phyloP scores from a whole-genome alignment of 2,329 filamentous ascomycete genomes.

The Stachybotrys chartarum region DNA sequence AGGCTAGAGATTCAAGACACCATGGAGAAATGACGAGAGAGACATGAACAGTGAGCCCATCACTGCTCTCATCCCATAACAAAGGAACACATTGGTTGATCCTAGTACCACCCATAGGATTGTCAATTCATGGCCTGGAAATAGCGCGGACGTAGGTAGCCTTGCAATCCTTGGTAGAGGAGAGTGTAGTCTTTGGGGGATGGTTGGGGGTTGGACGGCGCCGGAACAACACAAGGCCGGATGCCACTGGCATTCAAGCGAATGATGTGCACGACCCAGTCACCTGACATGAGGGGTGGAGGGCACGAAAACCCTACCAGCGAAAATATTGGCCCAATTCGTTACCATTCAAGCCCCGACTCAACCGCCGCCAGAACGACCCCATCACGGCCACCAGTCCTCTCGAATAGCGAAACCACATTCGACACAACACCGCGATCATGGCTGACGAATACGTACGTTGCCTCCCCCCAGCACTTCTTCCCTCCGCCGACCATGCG shows the following conservation, averaged over 20 bases:
- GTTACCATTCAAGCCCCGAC: conserved; percentile 16
- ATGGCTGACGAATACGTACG: conserved; percentile 94
- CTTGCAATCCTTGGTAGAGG: too few species aligned
- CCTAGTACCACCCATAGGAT: too few species aligned
- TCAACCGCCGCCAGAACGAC: conserved; percentile 18
- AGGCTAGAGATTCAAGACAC: too few species aligned
- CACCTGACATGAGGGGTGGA: conserved; percentile 27
- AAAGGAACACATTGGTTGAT: too few species aligned
- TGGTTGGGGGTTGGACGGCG: too few species aligned
- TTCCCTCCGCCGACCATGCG: conserved; percentile 9
- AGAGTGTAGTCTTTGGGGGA: too few species aligned
- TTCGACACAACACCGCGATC: conserved; percentile 40
- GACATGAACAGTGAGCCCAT: too few species aligned
- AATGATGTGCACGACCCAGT: conserved; percentile 3
- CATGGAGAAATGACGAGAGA: too few species aligned
- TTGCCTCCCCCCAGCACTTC: conserved; percentile 24
- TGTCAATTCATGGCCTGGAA: too few species aligned
- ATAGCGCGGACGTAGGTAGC: too few species aligned
- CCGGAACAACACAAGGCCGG: background rate
- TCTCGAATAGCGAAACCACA: conserved; percentile 37
- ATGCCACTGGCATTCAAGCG: background rate
- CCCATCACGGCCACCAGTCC: conserved; percentile 26
- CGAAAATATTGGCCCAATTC: conserved; percentile 25
- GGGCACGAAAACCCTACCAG: conserved; percentile 34
- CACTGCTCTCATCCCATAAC: too few species aligned